These are phyloP conservation scores for Physocladia obscura DNA, from an alignment of 192 early-diverging fungal genomes.

Conservation along the genomic window DNA sequence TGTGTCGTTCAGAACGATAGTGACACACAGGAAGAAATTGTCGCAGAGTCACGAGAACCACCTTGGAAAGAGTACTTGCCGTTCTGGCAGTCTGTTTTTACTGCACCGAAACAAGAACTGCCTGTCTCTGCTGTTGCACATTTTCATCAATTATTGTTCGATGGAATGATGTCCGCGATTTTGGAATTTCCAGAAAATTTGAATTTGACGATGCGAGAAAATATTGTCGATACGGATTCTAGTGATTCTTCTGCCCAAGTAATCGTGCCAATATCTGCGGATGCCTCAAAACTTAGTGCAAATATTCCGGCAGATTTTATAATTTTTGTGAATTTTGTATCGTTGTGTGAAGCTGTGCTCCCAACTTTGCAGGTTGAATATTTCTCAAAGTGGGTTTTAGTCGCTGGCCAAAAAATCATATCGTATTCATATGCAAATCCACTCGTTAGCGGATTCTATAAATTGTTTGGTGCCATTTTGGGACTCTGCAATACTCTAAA, in stretches of 20 bases:
- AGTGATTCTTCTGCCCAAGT: background rate
- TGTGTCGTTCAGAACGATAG: conserved; percentile 12
- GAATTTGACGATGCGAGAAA: conserved; percentile 46
- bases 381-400: conserved; percentile 61
- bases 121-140: conserved; percentile 23
- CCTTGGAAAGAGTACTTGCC: conserved; percentile 47
- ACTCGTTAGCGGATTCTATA: conserved; percentile 74
- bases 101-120: conserved; percentile 20
- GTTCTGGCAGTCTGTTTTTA: conserved; percentile 65
- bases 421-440: conserved; percentile 56
- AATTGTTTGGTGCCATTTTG: conserved; percentile 51
- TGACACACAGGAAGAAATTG: conserved; percentile 27
- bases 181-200: conserved; percentile 46
- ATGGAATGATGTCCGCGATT: conserved; percentile 47
- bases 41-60: conserved; percentile 8
- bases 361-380: conserved; percentile 31
- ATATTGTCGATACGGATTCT: conserved; percentile 26
- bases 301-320: conserved; percentile 64
- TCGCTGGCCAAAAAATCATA: conserved; percentile 52
- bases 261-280: conserved; percentile 38
- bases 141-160: conserved; percentile 51
- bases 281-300: conserved; percentile 52
- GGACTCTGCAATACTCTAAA: conserved; percentile 40
- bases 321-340: conserved; percentile 69
- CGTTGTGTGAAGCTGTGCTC: conserved; percentile 59